phyloP scores from a whole-genome alignment of 1,139 yeast species.

The Yamadazyma diospyri region DNA sequence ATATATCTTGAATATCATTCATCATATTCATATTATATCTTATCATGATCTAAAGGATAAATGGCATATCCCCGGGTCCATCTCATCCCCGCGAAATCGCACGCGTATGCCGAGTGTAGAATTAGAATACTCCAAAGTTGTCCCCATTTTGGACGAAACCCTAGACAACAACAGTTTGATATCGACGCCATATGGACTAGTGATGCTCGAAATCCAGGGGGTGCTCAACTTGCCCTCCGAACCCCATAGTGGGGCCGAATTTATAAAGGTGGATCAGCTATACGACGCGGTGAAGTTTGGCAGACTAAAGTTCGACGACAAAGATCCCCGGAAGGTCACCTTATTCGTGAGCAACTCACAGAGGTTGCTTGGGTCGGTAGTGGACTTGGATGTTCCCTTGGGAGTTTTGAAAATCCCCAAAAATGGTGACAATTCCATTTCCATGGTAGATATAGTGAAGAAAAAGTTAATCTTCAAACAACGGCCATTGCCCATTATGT shows the following conservation, averaged over 20 bases:
- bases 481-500: slow-evolving; percentile 76
- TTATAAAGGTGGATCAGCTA: slow-evolving; percentile 32
- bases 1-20: no score
- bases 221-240: slow-evolving; percentile 53
- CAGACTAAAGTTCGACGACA: slow-evolving; percentile 46
- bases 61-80: no score
- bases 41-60: no score
- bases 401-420: slow-evolving; percentile 45
- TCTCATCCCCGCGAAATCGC: not conserved
- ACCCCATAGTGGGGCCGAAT: slow-evolving; percentile 21
- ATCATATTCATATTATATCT: no score
- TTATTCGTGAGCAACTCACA: slow-evolving; percentile 65
- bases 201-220: slow-evolving; percentile 69
- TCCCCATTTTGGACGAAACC: slow-evolving; percentile 16
- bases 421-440: slow-evolving; percentile 16
- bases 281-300: slow-evolving; percentile 59
- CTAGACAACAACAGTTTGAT: slow-evolving; percentile 22
- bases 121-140: slow-evolving; percentile 29
- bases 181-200: slow-evolving; percentile 55
- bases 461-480: slow-evolving; percentile 58
- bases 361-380: slow-evolving; percentile 56
- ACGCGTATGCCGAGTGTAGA: slow-evolving; percentile 22
- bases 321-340: slow-evolving; percentile 45
- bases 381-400: slow-evolving; percentile 55
- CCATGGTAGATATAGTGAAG: slow-evolving; percentile 53